Conservation (phyloP, 352 stramenopile species). For the Globisporangium carolinianum region DNA sequence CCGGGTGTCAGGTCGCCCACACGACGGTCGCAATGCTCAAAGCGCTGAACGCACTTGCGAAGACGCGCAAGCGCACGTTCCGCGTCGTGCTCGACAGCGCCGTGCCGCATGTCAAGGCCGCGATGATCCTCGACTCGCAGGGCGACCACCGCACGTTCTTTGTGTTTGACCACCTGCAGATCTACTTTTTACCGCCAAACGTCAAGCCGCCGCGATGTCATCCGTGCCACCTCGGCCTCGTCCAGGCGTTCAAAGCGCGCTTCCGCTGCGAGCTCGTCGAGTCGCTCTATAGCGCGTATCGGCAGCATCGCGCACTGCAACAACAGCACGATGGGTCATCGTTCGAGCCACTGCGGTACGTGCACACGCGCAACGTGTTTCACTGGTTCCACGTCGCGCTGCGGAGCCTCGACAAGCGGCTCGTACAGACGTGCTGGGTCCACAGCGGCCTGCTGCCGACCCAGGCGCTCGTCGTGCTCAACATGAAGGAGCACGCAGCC, state of each 20-base stretch:
- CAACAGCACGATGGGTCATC: too few species aligned
- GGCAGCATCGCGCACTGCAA: conserved; percentile 40
- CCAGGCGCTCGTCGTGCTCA: conserved; percentile 52
- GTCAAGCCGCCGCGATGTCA: conserved; percentile 71
- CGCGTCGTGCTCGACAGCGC: conserved; percentile 76
- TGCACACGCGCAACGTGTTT: conserved; percentile 81
- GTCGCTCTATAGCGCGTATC: conserved; percentile 62
- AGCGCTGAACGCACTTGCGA: conserved; percentile 62
- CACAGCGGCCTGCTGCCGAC: conserved; percentile 66
- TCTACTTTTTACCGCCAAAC: conserved; percentile 79
- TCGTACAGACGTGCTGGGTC: conserved; percentile 73
- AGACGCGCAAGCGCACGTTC: conserved; percentile 69
- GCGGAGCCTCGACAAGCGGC: conserved; percentile 54
- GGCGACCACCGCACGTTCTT: conserved; percentile 85
- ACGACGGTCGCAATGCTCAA: conserved; percentile 79
- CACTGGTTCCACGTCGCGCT: conserved; percentile 78
- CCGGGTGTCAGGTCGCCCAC: conserved; percentile 69
- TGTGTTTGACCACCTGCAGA: conserved; percentile 72
- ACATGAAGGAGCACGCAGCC: conserved; percentile 41
- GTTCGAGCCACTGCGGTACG: conserved; percentile 38
- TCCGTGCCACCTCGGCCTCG: conserved; percentile 64
- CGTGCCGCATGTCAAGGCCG: conserved; percentile 78
- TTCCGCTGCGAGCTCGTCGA: conserved; percentile 79
- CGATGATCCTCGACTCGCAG: conserved; percentile 81
- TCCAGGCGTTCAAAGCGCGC: conserved; percentile 73